These are phyloP conservation scores for Podospora bellae-mahoneyi DNA, from an alignment of 495 filamentous ascomycete genomes.

Conservation along the genomic window DNA sequence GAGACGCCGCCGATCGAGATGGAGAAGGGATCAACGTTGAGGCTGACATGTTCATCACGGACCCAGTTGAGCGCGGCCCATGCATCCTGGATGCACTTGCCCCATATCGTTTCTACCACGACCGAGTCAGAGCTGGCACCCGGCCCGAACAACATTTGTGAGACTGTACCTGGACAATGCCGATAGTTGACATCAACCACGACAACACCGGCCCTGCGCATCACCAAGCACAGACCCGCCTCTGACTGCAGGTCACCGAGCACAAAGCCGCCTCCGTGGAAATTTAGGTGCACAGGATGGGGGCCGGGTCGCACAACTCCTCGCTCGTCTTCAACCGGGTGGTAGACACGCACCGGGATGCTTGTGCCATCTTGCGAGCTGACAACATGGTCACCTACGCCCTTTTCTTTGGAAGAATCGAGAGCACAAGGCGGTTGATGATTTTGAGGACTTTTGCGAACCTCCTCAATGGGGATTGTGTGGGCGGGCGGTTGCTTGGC, in stretches of 20 bases:
- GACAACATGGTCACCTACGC: slow-evolving; percentile 38
- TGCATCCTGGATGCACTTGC: slow-evolving; percentile 47
- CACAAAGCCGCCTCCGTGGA: slow-evolving; percentile 50
- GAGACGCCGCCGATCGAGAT: slow-evolving; percentile 52
- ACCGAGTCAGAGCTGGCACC: slow-evolving; percentile 49
- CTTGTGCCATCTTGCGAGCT: slow-evolving; percentile 41
- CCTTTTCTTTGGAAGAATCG: slow-evolving; percentile 30
- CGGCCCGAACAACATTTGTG: slow-evolving; percentile 42
- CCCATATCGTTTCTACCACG: slow-evolving; percentile 45
- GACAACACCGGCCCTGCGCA: slow-evolving; percentile 42
- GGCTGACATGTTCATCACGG: slow-evolving; percentile 29
- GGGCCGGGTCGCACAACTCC: slow-evolving; percentile 33
- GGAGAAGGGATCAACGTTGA: slow-evolving; percentile 44
- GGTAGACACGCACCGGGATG: slow-evolving; percentile 44
- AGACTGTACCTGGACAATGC: slow-evolving; percentile 40
- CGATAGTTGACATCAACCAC: slow-evolving; percentile 53
- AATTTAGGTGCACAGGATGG: slow-evolving; percentile 49
- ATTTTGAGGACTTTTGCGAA: slow-evolving; percentile 37
- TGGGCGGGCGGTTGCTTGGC: slow-evolving; percentile 25
- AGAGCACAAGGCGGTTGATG: slow-evolving; percentile 38
- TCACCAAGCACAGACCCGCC: slow-evolving; percentile 42
- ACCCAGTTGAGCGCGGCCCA: slow-evolving; percentile 46
- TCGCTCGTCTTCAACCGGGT: slow-evolving; percentile 38
- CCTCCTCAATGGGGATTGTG: slow-evolving; percentile 43
- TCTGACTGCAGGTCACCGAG: slow-evolving; percentile 48